phyloP scores from a whole-genome alignment of 2,329 filamentous ascomycete species.

The Thelonectria blattea region DNA sequence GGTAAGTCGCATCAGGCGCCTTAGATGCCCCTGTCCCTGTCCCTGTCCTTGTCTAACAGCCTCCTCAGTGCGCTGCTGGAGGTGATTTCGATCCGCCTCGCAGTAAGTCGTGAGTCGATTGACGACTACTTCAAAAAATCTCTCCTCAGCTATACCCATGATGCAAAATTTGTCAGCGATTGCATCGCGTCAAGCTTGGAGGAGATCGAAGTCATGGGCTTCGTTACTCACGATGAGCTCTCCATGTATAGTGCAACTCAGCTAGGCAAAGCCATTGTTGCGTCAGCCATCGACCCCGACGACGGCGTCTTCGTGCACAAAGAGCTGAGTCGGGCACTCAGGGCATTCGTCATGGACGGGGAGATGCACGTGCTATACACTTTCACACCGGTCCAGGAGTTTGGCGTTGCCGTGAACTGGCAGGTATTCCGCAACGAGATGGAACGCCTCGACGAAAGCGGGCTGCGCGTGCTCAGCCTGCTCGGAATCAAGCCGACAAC shows the following conservation, averaged over 20 bases:
- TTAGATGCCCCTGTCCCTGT: background rate
- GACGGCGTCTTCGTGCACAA: slow-evolving; percentile 76
- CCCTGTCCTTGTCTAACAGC: slow-evolving; percentile 21
- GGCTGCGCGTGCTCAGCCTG: slow-evolving; percentile 69
- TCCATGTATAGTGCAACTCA: slow-evolving; percentile 66
- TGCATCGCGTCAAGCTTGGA: slow-evolving; percentile 65
- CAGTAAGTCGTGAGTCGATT: slow-evolving; percentile 68
- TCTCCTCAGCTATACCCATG: slow-evolving; percentile 65
- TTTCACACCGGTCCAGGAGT: slow-evolving; percentile 74
- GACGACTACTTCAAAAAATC: slow-evolving; percentile 73
- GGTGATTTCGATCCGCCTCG: slow-evolving; percentile 70
- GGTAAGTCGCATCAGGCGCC: slow-evolving; percentile 47
- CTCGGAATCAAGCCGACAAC: slow-evolving; percentile 71
- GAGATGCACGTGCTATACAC: slow-evolving; percentile 82
- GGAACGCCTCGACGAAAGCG: slow-evolving; percentile 73
- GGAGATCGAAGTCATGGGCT: slow-evolving; percentile 60
- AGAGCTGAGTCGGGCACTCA: slow-evolving; percentile 70
- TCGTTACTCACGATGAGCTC: slow-evolving; percentile 58
- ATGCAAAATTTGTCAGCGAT: slow-evolving; percentile 53
- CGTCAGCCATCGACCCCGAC: slow-evolving; percentile 74
- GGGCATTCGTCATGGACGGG: slow-evolving; percentile 79
- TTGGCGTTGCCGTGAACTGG: slow-evolving; percentile 69
- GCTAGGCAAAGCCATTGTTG: slow-evolving; percentile 73
- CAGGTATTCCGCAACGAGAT: slow-evolving; percentile 74
- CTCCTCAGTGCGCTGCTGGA: slow-evolving; percentile 69